Conservation (phyloP, 106 monocot species). For the Apostasia shenzhenica region DNA sequence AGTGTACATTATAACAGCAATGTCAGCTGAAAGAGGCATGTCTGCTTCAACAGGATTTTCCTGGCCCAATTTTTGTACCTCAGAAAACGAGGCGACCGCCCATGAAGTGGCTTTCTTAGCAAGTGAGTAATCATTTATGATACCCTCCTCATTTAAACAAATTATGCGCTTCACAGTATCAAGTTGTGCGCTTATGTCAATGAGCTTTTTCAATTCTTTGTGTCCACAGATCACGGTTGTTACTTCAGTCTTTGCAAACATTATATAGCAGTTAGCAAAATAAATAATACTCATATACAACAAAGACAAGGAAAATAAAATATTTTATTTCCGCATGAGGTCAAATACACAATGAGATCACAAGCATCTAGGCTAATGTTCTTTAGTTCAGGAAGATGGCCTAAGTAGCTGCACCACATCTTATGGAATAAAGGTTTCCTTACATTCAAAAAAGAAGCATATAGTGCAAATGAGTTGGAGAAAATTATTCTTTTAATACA, state of each 20-base stretch:
- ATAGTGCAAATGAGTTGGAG: no score
- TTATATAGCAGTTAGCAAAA: slow-evolving; percentile 1
- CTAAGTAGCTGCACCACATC: no score
- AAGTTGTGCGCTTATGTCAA: slow-evolving; percentile 77
- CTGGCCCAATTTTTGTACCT: slow-evolving; percentile 68
- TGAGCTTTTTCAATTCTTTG: slow-evolving; percentile 83
- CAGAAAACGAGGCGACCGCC: slow-evolving; percentile 51
- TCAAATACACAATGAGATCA: no score
- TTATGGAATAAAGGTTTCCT: no score
- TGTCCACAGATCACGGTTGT: slow-evolving; percentile 88
- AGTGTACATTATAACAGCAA: slow-evolving; percentile 98
- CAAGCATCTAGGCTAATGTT: no score
- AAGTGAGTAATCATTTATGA: slow-evolving; percentile 48
- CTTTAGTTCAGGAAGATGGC: no score
- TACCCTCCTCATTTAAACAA: slow-evolving; percentile 64
- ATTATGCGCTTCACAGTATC: slow-evolving; percentile 83
- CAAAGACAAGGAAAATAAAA: neutral
- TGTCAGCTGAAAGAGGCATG: slow-evolving; percentile 66
- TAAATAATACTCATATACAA: neutral
- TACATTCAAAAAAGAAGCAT: no score
- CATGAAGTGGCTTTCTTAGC: slow-evolving; percentile 53
- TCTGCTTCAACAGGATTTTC: slow-evolving; percentile 59
- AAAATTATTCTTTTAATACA: no score
- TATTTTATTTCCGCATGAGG: neutral
- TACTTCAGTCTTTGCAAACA: slow-evolving; percentile 69